phyloP scores from a whole-genome alignment of 2,329 filamentous ascomycete genomes.

The Cladosporium sp. region DNA sequence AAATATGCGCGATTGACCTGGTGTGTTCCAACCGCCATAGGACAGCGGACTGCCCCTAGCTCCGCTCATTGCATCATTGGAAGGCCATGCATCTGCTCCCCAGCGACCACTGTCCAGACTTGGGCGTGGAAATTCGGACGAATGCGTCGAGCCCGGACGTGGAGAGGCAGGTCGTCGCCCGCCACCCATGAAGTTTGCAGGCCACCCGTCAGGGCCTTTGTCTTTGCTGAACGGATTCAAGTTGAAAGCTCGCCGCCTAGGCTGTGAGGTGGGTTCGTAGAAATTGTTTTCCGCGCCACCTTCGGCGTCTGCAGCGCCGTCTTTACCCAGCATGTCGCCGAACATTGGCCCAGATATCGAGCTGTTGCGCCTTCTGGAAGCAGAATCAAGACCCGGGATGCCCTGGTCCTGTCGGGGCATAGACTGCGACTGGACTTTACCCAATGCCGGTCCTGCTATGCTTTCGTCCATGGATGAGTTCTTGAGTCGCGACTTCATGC shows the following conservation, averaged over 20 bases:
- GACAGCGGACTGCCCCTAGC: conserved; percentile 37
- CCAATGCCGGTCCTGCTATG: conserved; percentile 59
- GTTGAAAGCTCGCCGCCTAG: conserved; percentile 45
- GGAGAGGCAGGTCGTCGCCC: conserved; percentile 45
- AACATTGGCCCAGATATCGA: conserved; percentile 43
- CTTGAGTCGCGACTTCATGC: conserved; percentile 59
- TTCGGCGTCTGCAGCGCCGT: conserved; percentile 3
- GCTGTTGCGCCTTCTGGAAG: conserved; percentile 48
- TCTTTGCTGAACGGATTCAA: conserved; percentile 41
- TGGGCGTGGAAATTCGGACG: conserved; percentile 66
- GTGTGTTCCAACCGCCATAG: conserved; percentile 35
- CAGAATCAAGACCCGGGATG: conserved; percentile 28
- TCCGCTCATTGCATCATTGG: conserved; percentile 24
- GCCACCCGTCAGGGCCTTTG: conserved; percentile 42
- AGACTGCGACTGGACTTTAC: conserved; percentile 68
- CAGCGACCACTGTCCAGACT: conserved; percentile 66
- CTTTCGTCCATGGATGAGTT: conserved; percentile 58
- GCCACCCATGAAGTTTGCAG: conserved; percentile 22
- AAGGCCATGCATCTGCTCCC: conserved; percentile 36
- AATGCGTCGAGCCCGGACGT: conserved; percentile 50
- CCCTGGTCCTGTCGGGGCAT: conserved; percentile 58
- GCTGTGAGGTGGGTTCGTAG: conserved; percentile 12
- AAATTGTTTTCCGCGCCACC: conserved; percentile 16
- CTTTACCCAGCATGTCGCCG: conserved; percentile 37
- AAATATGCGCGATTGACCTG: conserved; percentile 27